phyloP scores from a whole-genome alignment of 2,329 filamentous ascomycete species.

The Sporothrix euskadiensis region DNA sequence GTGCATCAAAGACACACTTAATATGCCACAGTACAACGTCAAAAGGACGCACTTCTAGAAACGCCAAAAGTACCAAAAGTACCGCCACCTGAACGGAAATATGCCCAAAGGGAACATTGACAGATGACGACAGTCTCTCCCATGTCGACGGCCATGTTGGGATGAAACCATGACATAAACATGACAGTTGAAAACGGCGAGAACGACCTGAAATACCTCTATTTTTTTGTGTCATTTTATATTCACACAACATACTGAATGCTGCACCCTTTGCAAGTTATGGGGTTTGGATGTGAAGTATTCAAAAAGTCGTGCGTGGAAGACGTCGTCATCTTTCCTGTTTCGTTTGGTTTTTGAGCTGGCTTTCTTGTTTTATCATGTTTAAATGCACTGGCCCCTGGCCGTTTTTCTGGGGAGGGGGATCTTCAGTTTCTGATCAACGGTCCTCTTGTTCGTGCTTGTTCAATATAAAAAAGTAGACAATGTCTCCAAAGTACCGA shows the following conservation, averaged over 20 bases:
- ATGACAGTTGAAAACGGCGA: neutral
- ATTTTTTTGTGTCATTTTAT: neutral
- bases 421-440: neutral
- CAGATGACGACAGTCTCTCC: neutral
- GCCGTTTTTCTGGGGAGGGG: neutral
- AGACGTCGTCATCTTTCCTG: neutral
- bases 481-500: neutral
- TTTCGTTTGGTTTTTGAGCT: neutral
- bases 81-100: neutral
- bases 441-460: neutral
- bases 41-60: neutral
- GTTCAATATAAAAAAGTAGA: slow-evolving; percentile 9
- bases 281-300: neutral
- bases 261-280: neutral
- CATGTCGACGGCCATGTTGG: neutral
- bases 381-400: neutral
- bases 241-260: neutral
- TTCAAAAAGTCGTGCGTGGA: neutral
- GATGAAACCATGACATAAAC: neutral
- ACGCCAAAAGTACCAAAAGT: neutral
- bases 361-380: neutral
- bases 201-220: neutral
- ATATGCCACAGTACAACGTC: neutral
- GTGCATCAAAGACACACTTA: neutral
- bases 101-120: neutral